Evolutionary conservation across 495 filamentous ascomycete genomes (phyloP), one percentile per base, ranked within the genome.

Genomic region (Peziza echinospora): DNA sequence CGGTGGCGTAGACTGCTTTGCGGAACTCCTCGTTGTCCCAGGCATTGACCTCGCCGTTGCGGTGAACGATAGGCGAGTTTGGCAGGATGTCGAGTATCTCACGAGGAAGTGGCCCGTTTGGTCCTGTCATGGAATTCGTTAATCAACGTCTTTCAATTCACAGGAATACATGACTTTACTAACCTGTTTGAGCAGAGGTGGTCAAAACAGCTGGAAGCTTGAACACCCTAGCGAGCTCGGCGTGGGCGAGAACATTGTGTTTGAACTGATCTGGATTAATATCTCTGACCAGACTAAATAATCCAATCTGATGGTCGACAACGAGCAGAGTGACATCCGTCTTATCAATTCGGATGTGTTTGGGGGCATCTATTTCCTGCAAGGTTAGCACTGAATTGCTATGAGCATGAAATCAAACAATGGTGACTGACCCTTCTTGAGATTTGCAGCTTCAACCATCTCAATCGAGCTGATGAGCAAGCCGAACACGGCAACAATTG

Each of bases 21-120:
- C 72, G 69, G 67, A 85, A 83, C 0, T 81, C 75, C 2, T 65
- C 44, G 53, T 82, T 83, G 57, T 86, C 81, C 80, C 80, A 85
- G 3, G 81, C 81, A 51, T 85, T 69, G 51, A 84, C 80, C 53
- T 85, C 80, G 26, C 81, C 81, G 46, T 79, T 66, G 26, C 81
- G 74, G 49, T 64, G 66, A 57, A 86, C 72, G 16, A 82, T 61
- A 2, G 77, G 71, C 8, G 77, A 71, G 24, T 71, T 65, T 23
- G 80, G 80, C 55, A 79, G 75, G 72, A 79, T 69, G 3, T 72
- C 65, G 3, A 67, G 51, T 47, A 86, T 80, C 56, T 83, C 80
- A 55, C 77, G 72, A 6, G 78, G 76, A 22, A 84, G 61, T 2
- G 66, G 70, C 8, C 81, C 81, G 58, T 86, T 84, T 40, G 76